Percentiles rank a stretch among this genome's conserved stretches.
Evolutionary conservation across 768 basidiomycete species (phyloP).

Genomic region (Rhodotorula babjevae): DNA sequence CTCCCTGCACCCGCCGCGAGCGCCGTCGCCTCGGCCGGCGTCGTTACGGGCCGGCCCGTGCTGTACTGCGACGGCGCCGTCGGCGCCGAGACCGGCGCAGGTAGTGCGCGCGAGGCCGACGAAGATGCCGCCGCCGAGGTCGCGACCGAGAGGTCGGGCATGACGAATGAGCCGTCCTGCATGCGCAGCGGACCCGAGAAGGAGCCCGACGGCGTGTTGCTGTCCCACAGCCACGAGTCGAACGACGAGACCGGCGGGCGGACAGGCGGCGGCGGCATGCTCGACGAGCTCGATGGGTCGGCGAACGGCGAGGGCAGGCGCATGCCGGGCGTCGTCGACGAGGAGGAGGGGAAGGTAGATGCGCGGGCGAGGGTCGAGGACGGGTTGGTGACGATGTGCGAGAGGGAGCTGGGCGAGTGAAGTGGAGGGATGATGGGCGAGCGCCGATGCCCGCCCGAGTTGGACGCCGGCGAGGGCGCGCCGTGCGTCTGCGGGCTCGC

Average conservation of each 20-base stretch:
- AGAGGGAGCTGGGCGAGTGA: neutral
- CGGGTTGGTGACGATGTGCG: neutral
- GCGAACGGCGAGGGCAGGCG: no score
- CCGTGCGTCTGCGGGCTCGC: neutral
- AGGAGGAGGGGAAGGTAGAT: neutral
- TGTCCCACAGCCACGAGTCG: slow-evolving; percentile 23
- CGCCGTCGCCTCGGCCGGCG: neutral
- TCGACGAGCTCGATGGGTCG: neutral
- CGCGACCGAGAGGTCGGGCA: slow-evolving; percentile 15
- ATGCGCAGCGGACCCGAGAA: slow-evolving; percentile 12
- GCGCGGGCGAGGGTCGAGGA: neutral
- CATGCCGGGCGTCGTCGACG: no score
- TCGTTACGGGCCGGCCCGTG: neutral
- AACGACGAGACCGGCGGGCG: neutral
- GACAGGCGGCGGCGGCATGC: no score
- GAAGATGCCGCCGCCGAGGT: neutral
- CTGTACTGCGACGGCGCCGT: neutral
- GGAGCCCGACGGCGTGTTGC: neutral
- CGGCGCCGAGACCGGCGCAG: neutral
- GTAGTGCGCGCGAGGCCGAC: neutral
- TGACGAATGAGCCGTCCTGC: slow-evolving; percentile 23
- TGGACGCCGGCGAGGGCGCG: neutral
- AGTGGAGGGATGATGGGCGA: neutral
- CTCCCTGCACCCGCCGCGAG: neutral
- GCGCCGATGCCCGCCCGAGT: neutral